Base-by-base conservation (phyloP, 208 protist species). In the Trypanosoma caninum region DNA sequence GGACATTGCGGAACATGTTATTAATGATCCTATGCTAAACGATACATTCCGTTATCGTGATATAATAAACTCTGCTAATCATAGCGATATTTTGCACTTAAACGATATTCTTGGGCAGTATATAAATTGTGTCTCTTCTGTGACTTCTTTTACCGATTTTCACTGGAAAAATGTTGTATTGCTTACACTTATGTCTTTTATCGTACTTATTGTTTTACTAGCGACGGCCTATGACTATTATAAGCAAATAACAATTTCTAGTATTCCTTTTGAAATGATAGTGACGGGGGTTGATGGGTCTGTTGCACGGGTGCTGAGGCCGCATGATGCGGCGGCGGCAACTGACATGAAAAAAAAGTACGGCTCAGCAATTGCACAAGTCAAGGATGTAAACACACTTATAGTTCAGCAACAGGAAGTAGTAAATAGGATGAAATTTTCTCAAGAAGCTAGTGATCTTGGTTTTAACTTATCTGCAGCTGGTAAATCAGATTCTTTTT, bases 211-310 rank as follows among this genome's bases (percentile, higher is more conserved):
- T 23, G 58, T 65, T 2, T 5, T 72, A 3, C 22, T 50, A 27
- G 66, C 66, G 25, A 72, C 65, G 18, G 18, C 60, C 10, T 65
- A 64, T 60, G 66, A 72, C 51, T 66, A 66, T 42, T 60, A 31
- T 25, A 41, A 41, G 38, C 20, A 45, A 34, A 51, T 72, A 1
- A 65, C 58, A 10, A 18, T 18, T 11, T 48, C 41, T 34, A 65
- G 57, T 38, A 53, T 60, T 16, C 35, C 66, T 18, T 59, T 65
- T 48, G 58, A 72, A 47, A 47, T 60, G 30, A 37, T 54, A 18
- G 33, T 20, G 33, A 61, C 60, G 57, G 54, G 58, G 27, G 27
- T 14, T 38, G 58, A 60, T 53, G 66, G 51, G 2, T 22, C 33
- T 28, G 59, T 53, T 35, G 42, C 50, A 20, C 54, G 54, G 16